A percentile compares a stretch with the other conserved stretches of the same genome.
Evolutionary conservation across 768 basidiomycete genomes (phyloP).

Genomic region (Leccinum disarticulatum): DNA sequence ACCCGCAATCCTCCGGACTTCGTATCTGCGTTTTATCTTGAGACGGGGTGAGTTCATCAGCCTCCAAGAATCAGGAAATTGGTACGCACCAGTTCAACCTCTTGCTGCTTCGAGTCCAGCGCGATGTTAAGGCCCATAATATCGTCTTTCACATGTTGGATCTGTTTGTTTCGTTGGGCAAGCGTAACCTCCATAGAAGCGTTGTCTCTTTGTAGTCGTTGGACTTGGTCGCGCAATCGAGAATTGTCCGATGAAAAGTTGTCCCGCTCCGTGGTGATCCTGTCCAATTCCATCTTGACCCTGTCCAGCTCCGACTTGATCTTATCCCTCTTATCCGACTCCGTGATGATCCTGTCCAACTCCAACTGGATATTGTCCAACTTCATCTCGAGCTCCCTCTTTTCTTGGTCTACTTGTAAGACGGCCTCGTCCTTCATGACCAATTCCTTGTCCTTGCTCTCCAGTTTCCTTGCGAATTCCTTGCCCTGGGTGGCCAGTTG

Average conservation of each 20-base stretch:
- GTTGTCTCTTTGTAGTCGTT: conserved; percentile 74
- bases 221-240: conserved; percentile 58
- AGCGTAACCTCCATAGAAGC: conserved; percentile 84
- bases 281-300: neutral
- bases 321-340: neutral
- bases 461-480: neutral
- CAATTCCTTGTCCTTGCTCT: neutral
- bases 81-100: conserved; percentile 76
- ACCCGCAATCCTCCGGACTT: conserved; percentile 55
- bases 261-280: neutral
- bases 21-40: conserved; percentile 65
- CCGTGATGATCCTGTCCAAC: neutral
- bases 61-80: neutral
- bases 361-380: neutral
- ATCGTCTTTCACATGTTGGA: conserved; percentile 72
- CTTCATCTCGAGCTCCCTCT: conserved; percentile 58
- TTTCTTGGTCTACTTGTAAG: conserved; percentile 56
- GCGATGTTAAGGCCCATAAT: conserved; percentile 85
- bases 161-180: conserved; percentile 66
- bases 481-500: conserved; percentile 47
- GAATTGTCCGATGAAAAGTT: conserved; percentile 49
- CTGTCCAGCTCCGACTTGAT: neutral
- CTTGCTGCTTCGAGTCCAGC: conserved; percentile 91
- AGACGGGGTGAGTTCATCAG: conserved; percentile 2
- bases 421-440: conserved; percentile 59